Base-by-base conservation (phyloP, 2,329 filamentous ascomycete species). In the Ascochyta viciae-villosae region DNA sequence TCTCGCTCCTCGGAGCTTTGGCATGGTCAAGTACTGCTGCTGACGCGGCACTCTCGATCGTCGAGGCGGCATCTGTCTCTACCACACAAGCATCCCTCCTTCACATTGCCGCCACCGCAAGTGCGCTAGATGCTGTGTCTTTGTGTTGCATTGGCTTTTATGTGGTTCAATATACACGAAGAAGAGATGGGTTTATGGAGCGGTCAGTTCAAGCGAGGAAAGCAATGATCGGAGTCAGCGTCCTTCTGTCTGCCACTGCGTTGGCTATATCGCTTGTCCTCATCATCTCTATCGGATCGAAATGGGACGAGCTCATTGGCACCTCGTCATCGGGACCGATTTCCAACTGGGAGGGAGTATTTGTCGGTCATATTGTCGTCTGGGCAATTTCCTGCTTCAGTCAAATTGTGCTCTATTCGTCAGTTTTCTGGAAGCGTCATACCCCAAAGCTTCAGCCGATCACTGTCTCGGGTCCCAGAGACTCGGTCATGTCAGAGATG, bases 401-500 rank as follows among this genome's bases (percentile, higher is more conserved):
- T 27, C 74, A 76, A 45, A 50, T 67, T 39, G 53, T 59, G 7
- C 61, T 77, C 4, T 76, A 69, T 55, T 62, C 69, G 15, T 70
- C 61, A 3, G 52, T 62, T 16, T 45, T 74, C 27, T 71, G 68
- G 71, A 52, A 44, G 26, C 63, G 54, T n/a, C 58, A 63, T 19
- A 58, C 58, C 39, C 58, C 54, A 26, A 49, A 64, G 44, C 59
- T 62, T 9, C 67, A 67, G 35, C 42, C 55, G 12, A 58, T 72
- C 38, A 43, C 47, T 13, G 50, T 57, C 35, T 70, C 70, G 37
- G 70, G 67, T 6, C 67, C 70, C 8, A 65, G 73, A 49, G 73
- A 74, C 43, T 74, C 72, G 9, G 68, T 73, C 44, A 73, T 75
- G 64, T 73, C 73, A 26, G 73, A 76, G 49, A 50, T 71, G 35